A percentile compares a stretch with the other conserved stretches of the same genome.
Evolutionary conservation across 106 monocot species (phyloP).

Genomic region (Dendrobium huoshanense): DNA sequence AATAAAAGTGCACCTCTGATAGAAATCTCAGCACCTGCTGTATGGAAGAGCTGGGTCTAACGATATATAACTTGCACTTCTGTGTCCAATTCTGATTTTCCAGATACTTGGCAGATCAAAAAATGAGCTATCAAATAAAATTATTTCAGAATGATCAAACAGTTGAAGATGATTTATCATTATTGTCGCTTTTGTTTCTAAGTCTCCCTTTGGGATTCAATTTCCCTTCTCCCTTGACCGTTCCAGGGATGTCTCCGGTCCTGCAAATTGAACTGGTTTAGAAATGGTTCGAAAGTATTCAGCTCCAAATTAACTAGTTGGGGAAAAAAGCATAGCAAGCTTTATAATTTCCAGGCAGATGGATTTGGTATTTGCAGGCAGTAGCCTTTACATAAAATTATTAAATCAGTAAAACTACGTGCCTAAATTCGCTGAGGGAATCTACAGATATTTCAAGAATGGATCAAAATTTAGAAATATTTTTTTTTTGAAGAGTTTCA

Average conservation of each 20-base stretch:
- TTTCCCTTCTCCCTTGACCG: conserved; percentile 31
- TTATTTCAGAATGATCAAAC: too few relatives aligned
- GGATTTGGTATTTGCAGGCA: too few relatives aligned
- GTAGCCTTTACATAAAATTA: too few relatives aligned
- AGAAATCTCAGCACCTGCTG: not conserved
- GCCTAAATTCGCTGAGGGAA: too few relatives aligned
- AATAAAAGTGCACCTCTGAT: not conserved
- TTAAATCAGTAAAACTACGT: too few relatives aligned
- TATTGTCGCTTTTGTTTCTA: conserved; percentile 72
- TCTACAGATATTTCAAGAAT: too few relatives aligned
- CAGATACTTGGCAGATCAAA: not conserved
- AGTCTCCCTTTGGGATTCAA: conserved; percentile 48
- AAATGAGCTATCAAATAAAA: not conserved
- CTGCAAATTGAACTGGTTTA: conserved; percentile 20
- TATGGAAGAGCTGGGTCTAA: not conserved
- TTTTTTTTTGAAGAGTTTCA: too few relatives aligned
- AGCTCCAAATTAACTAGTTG: not conserved
- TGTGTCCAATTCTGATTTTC: not conserved
- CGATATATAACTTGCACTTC: not conserved
- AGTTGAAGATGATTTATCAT: conserved; percentile 17
- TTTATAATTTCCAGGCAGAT: too few relatives aligned
- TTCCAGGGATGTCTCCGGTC: conserved; percentile 61
- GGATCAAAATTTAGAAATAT: too few relatives aligned
- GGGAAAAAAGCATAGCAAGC: too few relatives aligned
- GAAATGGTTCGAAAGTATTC: not conserved